Conservation (phyloP, 2,329 filamentous ascomycete genomes). For the Didymella pomorum region DNA sequence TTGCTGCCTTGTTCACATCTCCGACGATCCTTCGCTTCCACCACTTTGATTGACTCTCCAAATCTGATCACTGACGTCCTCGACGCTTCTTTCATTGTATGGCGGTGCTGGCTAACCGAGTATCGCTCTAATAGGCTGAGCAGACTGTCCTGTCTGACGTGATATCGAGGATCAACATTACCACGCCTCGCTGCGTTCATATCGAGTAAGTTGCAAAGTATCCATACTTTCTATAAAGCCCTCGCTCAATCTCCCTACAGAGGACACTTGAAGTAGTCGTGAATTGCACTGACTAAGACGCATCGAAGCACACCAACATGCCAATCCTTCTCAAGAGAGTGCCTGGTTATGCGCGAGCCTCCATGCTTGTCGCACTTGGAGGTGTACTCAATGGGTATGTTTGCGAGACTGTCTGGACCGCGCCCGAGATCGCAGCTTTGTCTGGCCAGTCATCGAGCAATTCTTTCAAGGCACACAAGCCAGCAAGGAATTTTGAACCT, state of each 20-base stretch:
- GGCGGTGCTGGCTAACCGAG: neutral
- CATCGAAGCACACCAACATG: neutral
- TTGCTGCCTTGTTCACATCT: neutral
- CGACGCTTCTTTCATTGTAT: neutral
- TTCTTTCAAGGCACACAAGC: too few relatives aligned
- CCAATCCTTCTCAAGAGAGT: neutral
- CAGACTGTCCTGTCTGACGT: neutral
- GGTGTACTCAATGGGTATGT: neutral
- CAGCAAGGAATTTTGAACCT: too few relatives aligned
- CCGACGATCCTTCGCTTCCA: neutral
- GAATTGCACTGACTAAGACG: neutral
- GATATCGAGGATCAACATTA: neutral
- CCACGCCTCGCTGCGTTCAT: neutral
- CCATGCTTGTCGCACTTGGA: neutral
- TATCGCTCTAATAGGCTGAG: neutral
- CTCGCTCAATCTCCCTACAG: too few relatives aligned
- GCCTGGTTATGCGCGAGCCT: neutral
- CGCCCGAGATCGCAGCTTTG: too few relatives aligned
- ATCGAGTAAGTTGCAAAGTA: neutral
- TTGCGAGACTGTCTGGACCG: too few relatives aligned
- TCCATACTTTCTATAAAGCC: neutral
- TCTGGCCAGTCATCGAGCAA: too few relatives aligned
- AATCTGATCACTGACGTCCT: neutral
- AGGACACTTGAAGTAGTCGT: too few relatives aligned
- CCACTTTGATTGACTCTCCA: neutral